A percentile compares a stretch with the other conserved stretches of the same genome.
Evolutionary conservation across 441 rosid genomes (phyloP).

Genomic region (Daphne laureola): DNA sequence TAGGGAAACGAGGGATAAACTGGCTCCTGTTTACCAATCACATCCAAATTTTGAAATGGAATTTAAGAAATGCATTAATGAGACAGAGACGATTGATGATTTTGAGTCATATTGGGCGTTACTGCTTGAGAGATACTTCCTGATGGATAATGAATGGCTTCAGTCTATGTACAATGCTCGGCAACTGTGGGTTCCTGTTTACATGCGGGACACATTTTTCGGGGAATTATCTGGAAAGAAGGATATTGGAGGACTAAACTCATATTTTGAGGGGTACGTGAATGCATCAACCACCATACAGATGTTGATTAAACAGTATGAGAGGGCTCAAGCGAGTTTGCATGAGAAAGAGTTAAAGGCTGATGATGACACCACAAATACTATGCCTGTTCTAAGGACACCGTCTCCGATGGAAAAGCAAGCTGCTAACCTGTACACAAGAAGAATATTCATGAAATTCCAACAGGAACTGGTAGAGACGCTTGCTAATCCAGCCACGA

Average conservation of each 20-base stretch:
- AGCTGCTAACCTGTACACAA: conserved; percentile 42
- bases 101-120: conserved; percentile 8
- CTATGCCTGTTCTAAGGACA: conserved; percentile 39
- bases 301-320: conserved; percentile 35
- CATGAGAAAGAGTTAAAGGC: conserved; percentile 44
- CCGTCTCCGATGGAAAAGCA: conserved; percentile 68
- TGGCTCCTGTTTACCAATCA: conserved; percentile 10
- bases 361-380: conserved; percentile 38
- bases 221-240: conserved; percentile 31
- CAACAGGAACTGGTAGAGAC: conserved; percentile 57
- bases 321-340: conserved; percentile 35
- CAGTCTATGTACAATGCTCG: conserved; percentile 35
- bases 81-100: conserved; percentile 6
- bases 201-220: conserved; percentile 41
- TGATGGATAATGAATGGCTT: conserved; percentile 43
- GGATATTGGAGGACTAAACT: conserved; percentile 21
- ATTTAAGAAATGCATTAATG: conserved; percentile 11
- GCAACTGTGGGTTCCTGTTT: conserved; percentile 47
- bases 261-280: conserved; percentile 44
- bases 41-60: conserved; percentile 9
- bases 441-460: conserved; percentile 39
- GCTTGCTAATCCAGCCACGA: conserved; percentile 43
- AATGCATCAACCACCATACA: conserved; percentile 34
- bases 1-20: conserved; percentile 11
- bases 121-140: conserved; percentile 7